These are phyloP conservation scores for Blastomyces emzantsi DNA, from an alignment of 2,329 filamentous ascomycete species.

Conservation along the genomic window DNA sequence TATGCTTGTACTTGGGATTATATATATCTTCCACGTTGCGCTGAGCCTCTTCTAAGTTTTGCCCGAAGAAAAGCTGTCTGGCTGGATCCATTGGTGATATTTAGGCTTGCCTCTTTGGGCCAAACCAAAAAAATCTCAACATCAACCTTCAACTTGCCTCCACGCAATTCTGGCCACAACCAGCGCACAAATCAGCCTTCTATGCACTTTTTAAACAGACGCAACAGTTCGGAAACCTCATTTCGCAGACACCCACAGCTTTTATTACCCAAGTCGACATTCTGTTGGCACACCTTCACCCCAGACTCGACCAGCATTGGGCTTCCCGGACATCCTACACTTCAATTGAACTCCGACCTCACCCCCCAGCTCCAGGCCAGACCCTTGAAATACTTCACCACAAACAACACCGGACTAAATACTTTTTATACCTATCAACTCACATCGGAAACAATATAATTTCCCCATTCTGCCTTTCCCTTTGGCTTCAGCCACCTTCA, in stretches of 20 bases:
- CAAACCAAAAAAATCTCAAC: slow-evolving; percentile 8
- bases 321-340: background rate
- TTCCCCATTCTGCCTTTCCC: background rate
- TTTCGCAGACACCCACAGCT: background rate
- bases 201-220: background rate
- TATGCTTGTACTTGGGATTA: background rate
- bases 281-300: background rate
- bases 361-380: slow-evolving; percentile 4
- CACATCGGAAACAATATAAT: background rate
- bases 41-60: background rate
- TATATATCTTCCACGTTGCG: background rate
- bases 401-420: background rate
- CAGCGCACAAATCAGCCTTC: background rate
- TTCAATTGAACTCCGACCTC: slow-evolving; percentile 2
- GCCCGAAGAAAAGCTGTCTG: background rate
- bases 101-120: slow-evolving; percentile 8
- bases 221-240: background rate
- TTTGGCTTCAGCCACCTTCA: slow-evolving; percentile 3
- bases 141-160: slow-evolving; percentile 3
- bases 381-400: slow-evolving; percentile 3
- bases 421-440: background rate
- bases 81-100: background rate
- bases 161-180: background rate
- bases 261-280: background rate
- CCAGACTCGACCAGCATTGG: background rate